Evolutionary conservation across 2,329 filamentous ascomycete species (phyloP), one percentile per base, ranked within the genome.

Genomic region (Cercospora citrullina): DNA sequence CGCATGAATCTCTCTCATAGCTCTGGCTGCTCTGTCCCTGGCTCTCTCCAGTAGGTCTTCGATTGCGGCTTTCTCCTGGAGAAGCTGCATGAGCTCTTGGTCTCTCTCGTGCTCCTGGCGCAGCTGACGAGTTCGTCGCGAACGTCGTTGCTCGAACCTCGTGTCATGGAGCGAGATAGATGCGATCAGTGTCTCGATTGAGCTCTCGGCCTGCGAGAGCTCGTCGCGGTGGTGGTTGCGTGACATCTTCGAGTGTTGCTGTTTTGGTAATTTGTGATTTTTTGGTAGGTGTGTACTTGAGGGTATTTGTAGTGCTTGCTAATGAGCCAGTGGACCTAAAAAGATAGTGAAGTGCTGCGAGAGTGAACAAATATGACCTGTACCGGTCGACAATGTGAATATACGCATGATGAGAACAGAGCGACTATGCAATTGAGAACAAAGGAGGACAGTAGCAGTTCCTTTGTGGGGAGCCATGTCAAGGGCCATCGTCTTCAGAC

Each of bases 201-300:
- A 45, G 23, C 39, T 62, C 60, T 62, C 39, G 60, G 36, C 60
- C 39, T 51, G 60, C 60, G 60, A 51, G 39, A 62, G 42, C 28
- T 62, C 60, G n/a, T 42, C 60, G 21, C 14, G 8, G 7, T 30
- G 28, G 26, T 14, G 16, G 16, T 26, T 5, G 8, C 39, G 60
- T n/a, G 48, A 14, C 48, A 55, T 55, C 5, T 55, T 30, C 48
- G 23, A 55, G 23, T 55, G 18, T 28, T 30, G 12, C 23, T 55
- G 10, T 1, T 5, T 51, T 23, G 45, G 45, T 51, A 21, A 23
- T 14, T 21, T 26, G 16, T n/a, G 39, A 45, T 21, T n/a, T 4
- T 10, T 45, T 33, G 39, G 21, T 48, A 23, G n/a, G 59, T n/a
- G n/a, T 16, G 21, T 42, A 42, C 39, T 45, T 18, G 26, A 31